Evolutionary conservation across 495 filamentous ascomycete genomes (phyloP).

Genomic region (Aspergillus taichungensis): DNA sequence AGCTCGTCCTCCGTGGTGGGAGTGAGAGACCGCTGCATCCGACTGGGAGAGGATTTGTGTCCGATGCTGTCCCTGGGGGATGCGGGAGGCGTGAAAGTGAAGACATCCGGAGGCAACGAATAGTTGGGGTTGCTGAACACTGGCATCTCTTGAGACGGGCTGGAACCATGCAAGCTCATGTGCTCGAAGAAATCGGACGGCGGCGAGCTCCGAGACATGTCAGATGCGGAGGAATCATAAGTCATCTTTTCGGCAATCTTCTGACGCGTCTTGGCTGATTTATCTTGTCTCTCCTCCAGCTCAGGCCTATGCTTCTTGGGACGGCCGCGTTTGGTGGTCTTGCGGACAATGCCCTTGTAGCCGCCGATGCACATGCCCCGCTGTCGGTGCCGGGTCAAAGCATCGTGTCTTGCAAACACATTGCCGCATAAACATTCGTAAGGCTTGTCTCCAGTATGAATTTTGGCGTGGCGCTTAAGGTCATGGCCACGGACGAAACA

Average conservation of each 20-base stretch:
- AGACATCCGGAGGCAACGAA: conserved; percentile 30
- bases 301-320: conserved; percentile 57
- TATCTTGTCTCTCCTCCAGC: conserved; percentile 58
- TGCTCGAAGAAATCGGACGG: conserved; percentile 29
- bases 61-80: conserved; percentile 33
- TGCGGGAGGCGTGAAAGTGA: conserved; percentile 41
- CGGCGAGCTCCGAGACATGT: conserved; percentile 20
- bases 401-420: conserved; percentile 87
- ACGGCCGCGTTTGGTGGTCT: conserved; percentile 56
- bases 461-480: conserved; percentile 92
- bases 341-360: conserved; percentile 73
- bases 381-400: conserved; percentile 86
- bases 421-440: conserved; percentile 87
- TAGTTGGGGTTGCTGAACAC: conserved; percentile 35
- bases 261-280: conserved; percentile 45
- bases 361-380: conserved; percentile 91
- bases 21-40: conserved; percentile 36
- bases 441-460: conserved; percentile 87
- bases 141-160: conserved; percentile 25
- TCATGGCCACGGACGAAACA: conserved; percentile 96
- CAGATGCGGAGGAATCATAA: conserved; percentile 28
- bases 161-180: conserved; percentile 42
- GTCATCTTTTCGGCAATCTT: conserved; percentile 32
- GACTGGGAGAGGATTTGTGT: conserved; percentile 39
- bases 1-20: conserved; percentile 37